Evolutionary conservation across 257 asterid genomes (phyloP).

Genomic region (Jaltomata sinuosa): DNA sequence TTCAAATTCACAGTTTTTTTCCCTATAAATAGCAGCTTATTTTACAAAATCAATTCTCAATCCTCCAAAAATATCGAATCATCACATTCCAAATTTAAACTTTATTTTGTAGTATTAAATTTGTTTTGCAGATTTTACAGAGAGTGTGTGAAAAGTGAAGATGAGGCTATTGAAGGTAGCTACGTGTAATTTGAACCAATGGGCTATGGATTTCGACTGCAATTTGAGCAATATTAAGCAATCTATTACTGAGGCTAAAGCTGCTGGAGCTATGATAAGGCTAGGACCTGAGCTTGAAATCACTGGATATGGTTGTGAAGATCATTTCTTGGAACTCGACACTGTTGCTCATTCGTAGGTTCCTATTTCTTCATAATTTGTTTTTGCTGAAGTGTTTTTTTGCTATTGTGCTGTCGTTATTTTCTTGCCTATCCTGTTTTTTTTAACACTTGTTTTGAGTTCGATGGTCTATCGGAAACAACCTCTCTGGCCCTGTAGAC

Average conservation of each 20-base stretch:
- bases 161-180: slow-evolving; percentile 96
- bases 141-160: not conserved
- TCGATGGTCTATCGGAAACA: no score
- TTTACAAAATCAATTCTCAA: no score
- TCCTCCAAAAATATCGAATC: no score
- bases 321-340: slow-evolving; percentile 90
- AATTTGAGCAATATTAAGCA: slow-evolving; percentile 76
- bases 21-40: not conserved
- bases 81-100: no score
- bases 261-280: slow-evolving; percentile 78
- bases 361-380: no score
- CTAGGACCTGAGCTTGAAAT: slow-evolving; percentile 99
- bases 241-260: slow-evolving; percentile 69
- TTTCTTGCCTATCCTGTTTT: no score
- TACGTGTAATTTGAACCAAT: slow-evolving; percentile 88
- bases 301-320: slow-evolving; percentile 97
- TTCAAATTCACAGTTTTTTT: not conserved
- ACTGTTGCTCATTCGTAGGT: slow-evolving; percentile 85
- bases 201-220: slow-evolving; percentile 99
- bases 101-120: no score
- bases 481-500: no score
- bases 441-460: no score
- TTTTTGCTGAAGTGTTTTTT: no score
- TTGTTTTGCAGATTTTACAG: no score
- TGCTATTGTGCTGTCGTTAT: no score